Base-by-base conservation (phyloP, 495 filamentous ascomycete genomes). In the Neurospora pannonica region DNA sequence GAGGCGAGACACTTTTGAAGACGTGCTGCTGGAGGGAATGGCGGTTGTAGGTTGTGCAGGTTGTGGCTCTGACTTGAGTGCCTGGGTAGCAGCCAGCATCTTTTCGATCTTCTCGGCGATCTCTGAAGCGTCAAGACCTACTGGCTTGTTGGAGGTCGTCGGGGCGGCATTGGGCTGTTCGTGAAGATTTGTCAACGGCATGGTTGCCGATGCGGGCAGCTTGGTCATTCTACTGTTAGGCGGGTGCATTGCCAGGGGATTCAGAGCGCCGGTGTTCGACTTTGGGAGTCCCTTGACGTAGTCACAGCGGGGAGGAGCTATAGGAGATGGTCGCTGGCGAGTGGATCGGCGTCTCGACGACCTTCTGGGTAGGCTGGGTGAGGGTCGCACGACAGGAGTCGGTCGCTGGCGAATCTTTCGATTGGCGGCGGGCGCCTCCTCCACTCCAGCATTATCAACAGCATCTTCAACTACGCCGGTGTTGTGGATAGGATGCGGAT, bases 41-140 rank as follows among this genome's bases (percentile, higher is more conserved):
- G 42, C 54, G 15, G 28, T 34, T 67, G 54, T 67, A 67, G 54
- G 54, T 67, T 67, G 17, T 15, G 38, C 62, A 28, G 38, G 34
- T 2, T 70, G 10, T 13, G 42, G 15, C 36, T 72, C 39, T 8
- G 60, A 42, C 42, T 71, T 74, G 8, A 73, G 40, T 3, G 71
- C 46, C 21, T 71, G 67, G 19, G 75, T 76, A 3, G 79, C 81
- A 3, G 75, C 79, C 11, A 81, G 73, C 82, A 83, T 83, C 28
- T 71, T 75, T 21, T 77, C 72, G 6, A 83, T 67, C 70, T 82
- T 83, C 0, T 74, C 70, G 38, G 74, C 75, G 31, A 81, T 73
- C 5, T 78, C 73, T 0, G 38, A 15, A 2, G 70, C 31, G 31
- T 79, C 36, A 11, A 62, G 7, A 9, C 48, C 43, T 10, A 54